Evolutionary conservation across 768 basidiomycete species (phyloP).

Genomic region (Pleurotus djamor): DNA sequence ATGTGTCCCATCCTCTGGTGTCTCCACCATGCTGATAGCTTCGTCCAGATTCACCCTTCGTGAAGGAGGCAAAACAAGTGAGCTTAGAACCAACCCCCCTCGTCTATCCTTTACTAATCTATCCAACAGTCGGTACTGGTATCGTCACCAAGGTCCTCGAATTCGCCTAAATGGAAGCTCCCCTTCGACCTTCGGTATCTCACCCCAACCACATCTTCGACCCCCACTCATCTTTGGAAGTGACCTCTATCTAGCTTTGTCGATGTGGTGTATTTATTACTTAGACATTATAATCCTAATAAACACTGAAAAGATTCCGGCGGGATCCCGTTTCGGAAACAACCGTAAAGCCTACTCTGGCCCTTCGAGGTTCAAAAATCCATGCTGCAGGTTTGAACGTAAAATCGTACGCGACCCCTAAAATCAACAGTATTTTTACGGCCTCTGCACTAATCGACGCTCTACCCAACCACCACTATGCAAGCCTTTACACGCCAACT

Average conservation of each 20-base stretch:
- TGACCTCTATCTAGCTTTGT: neutral
- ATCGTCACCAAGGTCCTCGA: constrained; percentile 85
- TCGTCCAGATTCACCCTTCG: constrained; percentile 76
- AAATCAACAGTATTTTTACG: neutral
- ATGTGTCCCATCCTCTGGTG: constrained; percentile 15
- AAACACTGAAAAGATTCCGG: neutral
- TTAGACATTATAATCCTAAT: constrained; percentile 5
- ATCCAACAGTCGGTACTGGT: constrained; percentile 80
- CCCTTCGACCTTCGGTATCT: neutral
- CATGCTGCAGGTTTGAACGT: neutral
- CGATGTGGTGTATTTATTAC: neutral
- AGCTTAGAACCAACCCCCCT: constrained; percentile 3
- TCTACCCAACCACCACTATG: constrained; percentile 10
- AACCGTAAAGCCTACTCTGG: neutral
- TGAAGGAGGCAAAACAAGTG: constrained; percentile 88
- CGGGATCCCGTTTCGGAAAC: neutral
- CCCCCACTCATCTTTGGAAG: constrained; percentile 14
- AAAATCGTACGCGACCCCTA: neutral
- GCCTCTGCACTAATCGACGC: neutral
- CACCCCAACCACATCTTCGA: neutral
- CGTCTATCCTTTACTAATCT: neutral
- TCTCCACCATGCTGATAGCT: constrained; percentile 8
- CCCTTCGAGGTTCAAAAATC: neutral
- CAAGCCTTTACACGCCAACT: constrained; percentile 10
- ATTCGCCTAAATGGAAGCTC: constrained; percentile 12